Base-by-base conservation (phyloP, 805 yeast species). In the Starmerella bacillaris region DNA sequence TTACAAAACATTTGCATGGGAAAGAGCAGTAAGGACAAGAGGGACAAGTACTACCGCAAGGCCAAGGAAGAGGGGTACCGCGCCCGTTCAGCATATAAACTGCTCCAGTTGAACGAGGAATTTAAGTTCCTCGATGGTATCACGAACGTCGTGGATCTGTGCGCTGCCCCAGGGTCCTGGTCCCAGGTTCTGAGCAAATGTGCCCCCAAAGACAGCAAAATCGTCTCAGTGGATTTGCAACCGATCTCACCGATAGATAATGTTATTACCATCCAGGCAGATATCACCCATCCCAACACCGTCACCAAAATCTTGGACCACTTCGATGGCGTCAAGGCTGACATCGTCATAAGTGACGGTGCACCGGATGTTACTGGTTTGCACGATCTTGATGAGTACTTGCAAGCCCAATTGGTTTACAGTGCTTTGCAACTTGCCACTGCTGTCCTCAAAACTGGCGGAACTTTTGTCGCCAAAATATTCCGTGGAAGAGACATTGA, bases 161-260 rank as follows among this genome's bases (percentile, higher is more conserved):
- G 98, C 64, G 98, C 98, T 24, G 98, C 96, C 4, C 95, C 95
- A 1, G 94, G 95, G 1, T 83, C 95, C 3, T 89, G 98, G 98
- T 78, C 93, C 1, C 98, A 89, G 54, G 98, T 89, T 0, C 65
- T 89, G 11, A 74, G 48, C 40, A 34, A 39, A n/a, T 89, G 21
- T 58, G 79, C 45, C 74, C 74, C 48, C 44, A 34, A 45, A 45
- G 61, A 64, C 22, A 71, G 79, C 27, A 78, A 74, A 48, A 80
- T 89, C 30, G 92, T 89, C 6, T 82, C 95, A 1, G 98, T 89
- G 2, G 98, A 89, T 55, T 62, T 89, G 37, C 98, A 89, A 53
- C 95, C 98, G 4, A 89, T 89, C 92, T 74, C 92, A 0, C 96
- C 96, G 2, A 78, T 89, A n/a, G 72, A 72, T 2, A 80, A 92